Conservation (phyloP, 106 monocot species). For the Platanthera guangdongensis region DNA sequence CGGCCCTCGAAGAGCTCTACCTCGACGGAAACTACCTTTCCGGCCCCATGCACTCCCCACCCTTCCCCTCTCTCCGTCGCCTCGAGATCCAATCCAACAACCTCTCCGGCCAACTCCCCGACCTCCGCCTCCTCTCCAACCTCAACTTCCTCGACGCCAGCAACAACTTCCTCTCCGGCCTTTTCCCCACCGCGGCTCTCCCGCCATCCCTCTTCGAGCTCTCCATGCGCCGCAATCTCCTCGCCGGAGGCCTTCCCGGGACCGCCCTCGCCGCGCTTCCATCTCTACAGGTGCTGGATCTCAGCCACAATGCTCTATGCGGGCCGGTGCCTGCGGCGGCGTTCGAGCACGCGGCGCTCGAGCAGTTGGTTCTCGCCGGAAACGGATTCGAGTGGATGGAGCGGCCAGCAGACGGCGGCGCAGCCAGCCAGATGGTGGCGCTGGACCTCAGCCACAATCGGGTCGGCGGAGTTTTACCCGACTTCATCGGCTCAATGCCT, state of each 20-base stretch:
- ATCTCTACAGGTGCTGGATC: constrained; percentile 50
- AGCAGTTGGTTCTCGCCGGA: constrained; percentile 38
- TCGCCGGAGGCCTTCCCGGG: constrained; percentile 23
- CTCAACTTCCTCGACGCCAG: constrained; percentile 45
- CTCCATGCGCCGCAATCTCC: constrained; percentile 30
- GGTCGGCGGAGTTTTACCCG: constrained; percentile 39
- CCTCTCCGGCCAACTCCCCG: constrained; percentile 42
- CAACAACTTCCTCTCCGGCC: constrained; percentile 45
- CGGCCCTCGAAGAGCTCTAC: constrained; percentile 34
- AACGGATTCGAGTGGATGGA: constrained; percentile 32
- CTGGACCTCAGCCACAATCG: constrained; percentile 46
- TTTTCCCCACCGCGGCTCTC: constrained; percentile 18
- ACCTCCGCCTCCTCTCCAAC: constrained; percentile 11
- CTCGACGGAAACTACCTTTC: constrained; percentile 38
- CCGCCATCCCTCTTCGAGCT: constrained; percentile 38
- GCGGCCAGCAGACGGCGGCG: constrained; percentile 7
- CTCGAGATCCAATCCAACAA: constrained; percentile 49
- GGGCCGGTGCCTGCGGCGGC: constrained; percentile 38
- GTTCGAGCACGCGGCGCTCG: constrained; percentile 48
- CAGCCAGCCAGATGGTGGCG: constrained; percentile 33
- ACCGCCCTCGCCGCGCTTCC: constrained; percentile 7
- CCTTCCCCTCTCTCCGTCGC: constrained; percentile 18
- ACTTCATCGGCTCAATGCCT: constrained; percentile 36
- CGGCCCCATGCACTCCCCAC: constrained; percentile 21
- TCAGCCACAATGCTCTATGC: constrained; percentile 36